Percentiles rank a stretch among this genome's conserved stretches.
These are phyloP conservation scores for Pythium angustatum DNA, from an alignment of 352 stramenopile species.

Conservation along the genomic window DNA sequence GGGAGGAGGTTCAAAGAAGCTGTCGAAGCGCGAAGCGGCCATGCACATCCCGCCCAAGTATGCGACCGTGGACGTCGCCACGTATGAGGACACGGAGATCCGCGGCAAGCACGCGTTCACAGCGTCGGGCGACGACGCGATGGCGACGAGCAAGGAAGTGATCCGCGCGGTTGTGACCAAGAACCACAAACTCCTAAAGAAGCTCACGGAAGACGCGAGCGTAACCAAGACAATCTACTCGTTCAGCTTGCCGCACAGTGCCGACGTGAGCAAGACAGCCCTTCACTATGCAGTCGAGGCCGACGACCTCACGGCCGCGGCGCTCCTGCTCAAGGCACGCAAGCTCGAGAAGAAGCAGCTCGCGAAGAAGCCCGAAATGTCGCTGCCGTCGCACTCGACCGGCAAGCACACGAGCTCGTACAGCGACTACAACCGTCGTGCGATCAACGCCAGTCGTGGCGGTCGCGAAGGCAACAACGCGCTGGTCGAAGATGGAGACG, in stretches of 20 bases:
- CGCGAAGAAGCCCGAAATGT: slow-evolving; percentile 48
- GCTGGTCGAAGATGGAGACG: slow-evolving; percentile 45
- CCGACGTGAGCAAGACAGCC: slow-evolving; percentile 45
- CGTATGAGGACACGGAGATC: slow-evolving; percentile 66
- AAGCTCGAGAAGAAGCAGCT: slow-evolving; percentile 46
- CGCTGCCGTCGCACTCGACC: slow-evolving; percentile 70
- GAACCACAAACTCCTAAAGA: slow-evolving; percentile 72
- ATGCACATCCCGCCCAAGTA: slow-evolving; percentile 58
- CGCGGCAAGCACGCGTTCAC: slow-evolving; percentile 44
- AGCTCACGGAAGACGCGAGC: slow-evolving; percentile 49
- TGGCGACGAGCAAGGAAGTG: slow-evolving; percentile 60
- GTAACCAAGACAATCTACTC: slow-evolving; percentile 52
- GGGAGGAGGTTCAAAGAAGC: slow-evolving; percentile 30
- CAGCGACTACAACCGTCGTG: slow-evolving; percentile 81
- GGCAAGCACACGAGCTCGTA: slow-evolving; percentile 75
- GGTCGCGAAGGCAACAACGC: slow-evolving; percentile 82
- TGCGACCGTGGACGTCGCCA: slow-evolving; percentile 40
- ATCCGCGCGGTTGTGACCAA: slow-evolving; percentile 68
- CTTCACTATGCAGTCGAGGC: slow-evolving; percentile 68
- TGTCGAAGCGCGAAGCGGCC: slow-evolving; percentile 42
- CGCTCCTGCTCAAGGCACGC: slow-evolving; percentile 47
- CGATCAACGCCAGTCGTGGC: slow-evolving; percentile 79
- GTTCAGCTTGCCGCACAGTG: slow-evolving; percentile 47
- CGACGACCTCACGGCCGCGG: slow-evolving; percentile 50
- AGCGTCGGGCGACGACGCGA: slow-evolving; percentile 46